Conservation (phyloP, 2,329 filamentous ascomycete genomes). For the Sclerotinia borealis region DNA sequence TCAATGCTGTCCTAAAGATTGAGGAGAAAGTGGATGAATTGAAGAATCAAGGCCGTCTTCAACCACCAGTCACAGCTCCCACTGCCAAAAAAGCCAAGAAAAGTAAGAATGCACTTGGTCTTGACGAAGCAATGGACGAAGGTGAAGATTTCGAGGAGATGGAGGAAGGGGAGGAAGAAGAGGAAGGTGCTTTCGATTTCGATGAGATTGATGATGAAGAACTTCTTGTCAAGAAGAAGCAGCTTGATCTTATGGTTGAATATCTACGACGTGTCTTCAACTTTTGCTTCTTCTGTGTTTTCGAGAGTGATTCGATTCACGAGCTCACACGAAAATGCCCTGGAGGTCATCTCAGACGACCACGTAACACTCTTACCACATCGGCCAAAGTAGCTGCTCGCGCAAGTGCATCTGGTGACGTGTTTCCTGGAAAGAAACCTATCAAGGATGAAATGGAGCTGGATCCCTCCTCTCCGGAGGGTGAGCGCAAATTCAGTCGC, state of each 20-base stretch:
- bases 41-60: constrained; percentile 67
- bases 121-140: constrained; percentile 57
- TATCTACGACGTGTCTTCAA: constrained; percentile 95
- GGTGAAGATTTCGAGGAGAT: constrained; percentile 63
- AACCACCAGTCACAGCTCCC: constrained; percentile 52
- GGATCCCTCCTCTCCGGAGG: constrained; percentile 57
- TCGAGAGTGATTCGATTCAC: constrained; percentile 95
- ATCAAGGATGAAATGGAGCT: constrained; percentile 48
- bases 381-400: constrained; percentile 78
- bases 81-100: constrained; percentile 57
- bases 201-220: constrained; percentile 90
- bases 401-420: constrained; percentile 75
- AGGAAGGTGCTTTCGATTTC: constrained; percentile 55
- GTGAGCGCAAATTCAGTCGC: constrained; percentile 64
- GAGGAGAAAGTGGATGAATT: constrained; percentile 83
- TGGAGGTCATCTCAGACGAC: constrained; percentile 91
- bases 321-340: constrained; percentile 94
- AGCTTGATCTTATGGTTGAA: constrained; percentile 90
- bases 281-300: constrained; percentile 99
- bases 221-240: constrained; percentile 88
- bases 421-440: constrained; percentile 79
- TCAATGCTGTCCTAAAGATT: constrained; percentile 72
- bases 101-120: constrained; percentile 47
- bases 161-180: constrained; percentile 73
- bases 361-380: constrained; percentile 75